Evolutionary conservation across 139 green algal genomes (phyloP).

Genomic region (Penium margaritaceum): DNA sequence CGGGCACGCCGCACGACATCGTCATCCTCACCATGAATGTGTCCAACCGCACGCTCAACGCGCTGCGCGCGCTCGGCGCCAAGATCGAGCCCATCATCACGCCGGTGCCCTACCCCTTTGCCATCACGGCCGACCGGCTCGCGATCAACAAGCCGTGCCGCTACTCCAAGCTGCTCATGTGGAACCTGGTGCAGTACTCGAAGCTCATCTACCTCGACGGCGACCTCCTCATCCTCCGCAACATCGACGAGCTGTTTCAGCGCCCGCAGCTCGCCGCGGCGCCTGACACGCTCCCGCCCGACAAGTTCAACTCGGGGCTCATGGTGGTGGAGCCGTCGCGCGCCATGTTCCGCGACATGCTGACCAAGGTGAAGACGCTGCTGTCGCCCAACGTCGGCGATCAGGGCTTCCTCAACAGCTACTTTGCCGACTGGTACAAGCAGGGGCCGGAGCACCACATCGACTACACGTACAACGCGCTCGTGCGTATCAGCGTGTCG

Average conservation of each 20-base stretch:
- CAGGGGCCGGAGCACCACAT: constrained; percentile 4
- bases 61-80: background rate
- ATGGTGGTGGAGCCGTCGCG: constrained; percentile 32
- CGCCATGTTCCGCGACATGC: constrained; percentile 31
- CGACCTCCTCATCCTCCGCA: constrained; percentile 58
- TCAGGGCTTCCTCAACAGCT: constrained; percentile 70
- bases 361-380: constrained; percentile 7
- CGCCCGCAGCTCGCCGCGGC: constrained; percentile 44
- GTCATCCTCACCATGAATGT: constrained; percentile 17
- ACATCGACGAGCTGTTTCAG: constrained; percentile 63
- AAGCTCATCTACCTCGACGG: constrained; percentile 68
- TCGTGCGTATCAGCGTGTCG: constrained; percentile 14
- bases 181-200: constrained; percentile 30
- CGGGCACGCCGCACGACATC: constrained; percentile 13
- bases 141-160: constrained; percentile 12
- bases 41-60: background rate
- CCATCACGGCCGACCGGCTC: background rate
- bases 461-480: constrained; percentile 22
- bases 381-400: constrained; percentile 47
- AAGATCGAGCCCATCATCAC: background rate
- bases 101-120: background rate
- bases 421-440: constrained; percentile 55
- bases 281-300: constrained; percentile 17
- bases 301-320: constrained; percentile 34
- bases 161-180: constrained; percentile 21